These are phyloP conservation scores for Oenanthe javanica DNA, from an alignment of 140 eudicot species.

Conservation along the genomic window DNA sequence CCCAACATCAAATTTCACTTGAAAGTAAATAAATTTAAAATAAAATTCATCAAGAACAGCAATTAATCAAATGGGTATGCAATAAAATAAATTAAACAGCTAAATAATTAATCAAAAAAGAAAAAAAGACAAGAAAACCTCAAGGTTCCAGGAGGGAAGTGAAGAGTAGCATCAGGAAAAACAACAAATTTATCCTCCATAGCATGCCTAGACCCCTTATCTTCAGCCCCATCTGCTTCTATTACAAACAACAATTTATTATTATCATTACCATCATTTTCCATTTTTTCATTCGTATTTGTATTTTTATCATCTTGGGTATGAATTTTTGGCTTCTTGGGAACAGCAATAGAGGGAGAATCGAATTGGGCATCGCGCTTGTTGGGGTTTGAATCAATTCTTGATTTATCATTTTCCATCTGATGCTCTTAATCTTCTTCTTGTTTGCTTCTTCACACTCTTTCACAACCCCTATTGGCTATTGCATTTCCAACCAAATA, in stretches of 20 bases:
- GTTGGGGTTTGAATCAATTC: background rate
- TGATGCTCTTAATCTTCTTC: background rate
- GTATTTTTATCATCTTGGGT: background rate
- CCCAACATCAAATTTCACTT: background rate
- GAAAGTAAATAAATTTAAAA: background rate
- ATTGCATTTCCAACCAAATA: too few species aligned
- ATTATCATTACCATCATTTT: background rate
- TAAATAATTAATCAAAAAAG: too few species aligned
- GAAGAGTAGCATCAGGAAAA: conserved; percentile 27
- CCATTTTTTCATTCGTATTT: background rate
- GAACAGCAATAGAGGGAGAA: background rate
- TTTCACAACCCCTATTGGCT: too few species aligned
- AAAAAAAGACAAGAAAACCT: conserved; percentile 22
- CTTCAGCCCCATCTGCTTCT: conserved; percentile 54
- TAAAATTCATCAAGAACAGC: background rate
- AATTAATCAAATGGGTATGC: background rate
- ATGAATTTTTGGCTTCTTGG: conserved; percentile 16
- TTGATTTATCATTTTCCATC: background rate
- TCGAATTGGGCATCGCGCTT: conserved; percentile 18
- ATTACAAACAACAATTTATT: conserved; percentile 8
- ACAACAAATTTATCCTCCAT: conserved; percentile 65
- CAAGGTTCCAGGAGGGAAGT: conserved; percentile 34
- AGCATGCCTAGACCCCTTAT: conserved; percentile 50
- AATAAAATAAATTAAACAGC: background rate
- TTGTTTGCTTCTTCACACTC: too few species aligned